These are phyloP conservation scores for Pinus taeda DNA, from an alignment of 75 land plant species.

Conservation along the genomic window DNA sequence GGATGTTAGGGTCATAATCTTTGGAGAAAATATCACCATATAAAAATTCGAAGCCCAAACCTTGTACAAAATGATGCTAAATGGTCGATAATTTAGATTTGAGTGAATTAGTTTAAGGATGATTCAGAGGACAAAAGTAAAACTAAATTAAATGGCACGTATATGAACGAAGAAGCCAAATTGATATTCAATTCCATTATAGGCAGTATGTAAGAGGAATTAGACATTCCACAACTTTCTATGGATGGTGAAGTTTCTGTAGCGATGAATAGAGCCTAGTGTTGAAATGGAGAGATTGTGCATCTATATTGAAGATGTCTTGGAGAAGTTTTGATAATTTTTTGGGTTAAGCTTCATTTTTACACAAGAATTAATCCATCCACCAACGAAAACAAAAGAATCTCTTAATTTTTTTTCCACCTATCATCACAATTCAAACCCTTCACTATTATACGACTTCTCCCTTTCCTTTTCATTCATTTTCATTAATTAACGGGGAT, in stretches of 20 bases:
- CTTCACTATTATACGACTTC: too few species aligned
- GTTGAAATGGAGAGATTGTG: not conserved
- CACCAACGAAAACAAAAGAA: too few species aligned
- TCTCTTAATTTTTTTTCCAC: too few species aligned
- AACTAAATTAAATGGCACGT: not conserved
- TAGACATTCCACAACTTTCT: not conserved
- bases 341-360: not conserved
- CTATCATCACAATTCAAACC: too few species aligned
- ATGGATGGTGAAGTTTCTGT: not conserved
- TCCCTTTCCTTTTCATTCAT: too few species aligned
- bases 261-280: not conserved
- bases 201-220: slow-evolving; percentile 5
- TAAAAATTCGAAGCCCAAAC: slow-evolving; percentile 1
- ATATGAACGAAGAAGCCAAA: not conserved
- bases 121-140: not conserved
- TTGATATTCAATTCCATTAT: not conserved
- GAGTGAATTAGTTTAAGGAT: not conserved
- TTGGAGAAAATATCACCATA: slow-evolving; percentile 6
- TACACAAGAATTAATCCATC: not conserved
- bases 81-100: not conserved
- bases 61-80: slow-evolving; percentile 2
- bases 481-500: too few species aligned
- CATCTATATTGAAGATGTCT: not conserved
- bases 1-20: not conserved
- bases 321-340: not conserved